Percentiles rank a stretch among this genome's conserved stretches.
Evolutionary conservation across 257 asterid species (phyloP).

Genomic region (Solanum rostratum): DNA sequence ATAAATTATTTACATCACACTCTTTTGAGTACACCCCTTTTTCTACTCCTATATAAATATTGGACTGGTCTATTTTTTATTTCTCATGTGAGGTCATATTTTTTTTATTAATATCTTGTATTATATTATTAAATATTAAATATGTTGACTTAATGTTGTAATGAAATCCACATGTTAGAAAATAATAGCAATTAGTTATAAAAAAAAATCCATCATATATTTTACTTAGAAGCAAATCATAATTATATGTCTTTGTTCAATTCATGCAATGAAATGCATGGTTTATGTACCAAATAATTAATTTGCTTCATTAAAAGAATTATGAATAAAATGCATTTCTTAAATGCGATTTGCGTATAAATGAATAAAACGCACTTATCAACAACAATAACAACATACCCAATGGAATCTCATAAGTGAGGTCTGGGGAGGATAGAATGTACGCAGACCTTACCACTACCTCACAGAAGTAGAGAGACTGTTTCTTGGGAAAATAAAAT

Average conservation of each 20-base stretch:
- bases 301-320: background rate
- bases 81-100: background rate
- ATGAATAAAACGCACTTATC: no score
- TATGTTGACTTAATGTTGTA: background rate
- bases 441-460: no score
- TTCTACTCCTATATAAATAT: accelerated
- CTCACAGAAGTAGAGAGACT: no score
- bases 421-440: no score
- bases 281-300: background rate
- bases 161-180: background rate
- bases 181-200: background rate
- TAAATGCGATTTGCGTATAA: no score
- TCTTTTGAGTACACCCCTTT: background rate
- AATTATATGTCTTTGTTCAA: background rate
- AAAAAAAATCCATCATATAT: background rate
- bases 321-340: no score
- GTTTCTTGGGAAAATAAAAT: no score
- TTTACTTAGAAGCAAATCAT: background rate
- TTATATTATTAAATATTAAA: background rate
- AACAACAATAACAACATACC: no score
- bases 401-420: no score
- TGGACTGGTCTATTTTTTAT: accelerated
- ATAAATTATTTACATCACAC: background rate
- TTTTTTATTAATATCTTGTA: background rate
- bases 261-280: background rate